A percentile compares a stretch with the other conserved stretches of the same genome.
Evolutionary conservation across 176 grass and related monocot species (phyloP).

Genomic region (Neostapfia colusana): DNA sequence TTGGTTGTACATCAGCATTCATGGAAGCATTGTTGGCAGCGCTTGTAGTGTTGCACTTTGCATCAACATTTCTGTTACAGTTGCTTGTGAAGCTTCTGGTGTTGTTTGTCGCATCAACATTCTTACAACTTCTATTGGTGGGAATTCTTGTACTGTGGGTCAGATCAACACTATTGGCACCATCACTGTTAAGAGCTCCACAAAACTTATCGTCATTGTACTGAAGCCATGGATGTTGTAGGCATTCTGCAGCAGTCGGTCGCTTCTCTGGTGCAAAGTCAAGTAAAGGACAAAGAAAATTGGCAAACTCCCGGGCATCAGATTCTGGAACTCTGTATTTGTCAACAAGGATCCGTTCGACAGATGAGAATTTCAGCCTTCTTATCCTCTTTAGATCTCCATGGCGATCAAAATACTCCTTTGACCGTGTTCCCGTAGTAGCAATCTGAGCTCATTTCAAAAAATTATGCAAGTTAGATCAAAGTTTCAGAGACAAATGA

Average conservation of each 20-base stretch:
- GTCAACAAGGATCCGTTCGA: constrained; percentile 74
- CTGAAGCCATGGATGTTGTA: constrained; percentile 81
- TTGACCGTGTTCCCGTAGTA: constrained; percentile 68
- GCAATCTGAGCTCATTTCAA: constrained; percentile 64
- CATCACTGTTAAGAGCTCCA: constrained; percentile 15
- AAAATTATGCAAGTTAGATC: constrained; percentile 19
- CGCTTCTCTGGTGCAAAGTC: constrained; percentile 84
- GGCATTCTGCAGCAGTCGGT: constrained; percentile 70
- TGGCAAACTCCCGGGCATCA: constrained; percentile 59
- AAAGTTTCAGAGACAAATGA: constrained; percentile 10
- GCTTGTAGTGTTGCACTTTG: constrained; percentile 24
- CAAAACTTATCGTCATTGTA: constrained; percentile 40
- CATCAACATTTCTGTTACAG: constrained; percentile 36
- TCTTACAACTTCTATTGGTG: constrained; percentile 36
- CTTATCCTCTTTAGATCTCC: constrained; percentile 94
- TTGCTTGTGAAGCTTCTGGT: constrained; percentile 15
- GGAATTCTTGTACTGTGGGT: constrained; percentile 9
- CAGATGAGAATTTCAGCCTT: constrained; percentile 70
- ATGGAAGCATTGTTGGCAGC: not conserved
- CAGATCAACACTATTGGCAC: constrained; percentile 19
- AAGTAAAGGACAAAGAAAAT: constrained; percentile 74
- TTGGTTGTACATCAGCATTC: constrained; percentile 15
- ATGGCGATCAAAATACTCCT: constrained; percentile 94
- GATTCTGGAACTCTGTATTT: constrained; percentile 73
- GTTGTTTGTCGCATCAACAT: constrained; percentile 24